phyloP scores from a whole-genome alignment of 176 grass and related monocot genomes.

The Lolium multiflorum region DNA sequence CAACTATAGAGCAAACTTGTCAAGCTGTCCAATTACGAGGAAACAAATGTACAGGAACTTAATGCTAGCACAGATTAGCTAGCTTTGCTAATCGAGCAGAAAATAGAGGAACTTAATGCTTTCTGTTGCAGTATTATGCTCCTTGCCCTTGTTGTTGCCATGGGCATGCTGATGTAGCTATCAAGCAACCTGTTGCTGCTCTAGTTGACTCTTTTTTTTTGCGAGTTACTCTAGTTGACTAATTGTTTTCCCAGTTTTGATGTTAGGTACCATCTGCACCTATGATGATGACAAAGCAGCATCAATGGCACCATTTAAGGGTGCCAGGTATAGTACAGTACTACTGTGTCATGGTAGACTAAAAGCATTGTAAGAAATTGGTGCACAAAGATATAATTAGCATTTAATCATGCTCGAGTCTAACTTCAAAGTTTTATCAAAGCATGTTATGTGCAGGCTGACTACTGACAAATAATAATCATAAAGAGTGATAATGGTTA shows the following conservation, averaged over 20 bases:
- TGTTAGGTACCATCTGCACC: not conserved
- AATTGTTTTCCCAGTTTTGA: not conserved
- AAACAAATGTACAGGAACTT: not conserved
- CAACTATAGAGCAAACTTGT: not conserved
- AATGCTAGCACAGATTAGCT: not conserved
- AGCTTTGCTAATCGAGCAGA: not conserved
- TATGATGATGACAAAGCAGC: not conserved
- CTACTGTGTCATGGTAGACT: not conserved
- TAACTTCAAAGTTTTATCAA: not conserved
- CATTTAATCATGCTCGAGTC: not conserved
- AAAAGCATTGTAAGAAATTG: not conserved
- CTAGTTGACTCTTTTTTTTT: not conserved
- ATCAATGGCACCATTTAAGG: not conserved
- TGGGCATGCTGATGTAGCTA: not conserved
- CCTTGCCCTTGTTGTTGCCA: not conserved
- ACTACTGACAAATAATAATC: not conserved
- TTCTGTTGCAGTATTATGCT: not conserved
- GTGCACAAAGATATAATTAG: not conserved
- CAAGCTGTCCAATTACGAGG: not conserved
- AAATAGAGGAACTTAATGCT: not conserved
- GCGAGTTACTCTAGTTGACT: not conserved
- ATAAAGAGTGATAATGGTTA: constrained; percentile 1
- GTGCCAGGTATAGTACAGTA: not conserved
- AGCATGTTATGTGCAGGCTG: not conserved
- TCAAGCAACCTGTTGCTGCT: not conserved